Evolutionary conservation across 2,329 filamentous ascomycete species (phyloP).

Genomic region (Cladosporium sp.): DNA sequence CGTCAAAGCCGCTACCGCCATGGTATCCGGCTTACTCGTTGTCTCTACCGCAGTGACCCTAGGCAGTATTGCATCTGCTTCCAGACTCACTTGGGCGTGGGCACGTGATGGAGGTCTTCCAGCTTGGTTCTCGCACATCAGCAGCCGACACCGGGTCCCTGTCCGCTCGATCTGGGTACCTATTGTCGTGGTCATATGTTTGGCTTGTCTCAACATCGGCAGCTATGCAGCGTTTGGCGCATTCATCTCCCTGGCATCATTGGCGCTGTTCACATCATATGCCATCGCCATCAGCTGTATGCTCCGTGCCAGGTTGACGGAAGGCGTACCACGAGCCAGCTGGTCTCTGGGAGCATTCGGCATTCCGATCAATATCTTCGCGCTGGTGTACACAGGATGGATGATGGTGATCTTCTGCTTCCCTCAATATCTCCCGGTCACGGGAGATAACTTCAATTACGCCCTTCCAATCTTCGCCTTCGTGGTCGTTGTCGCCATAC

Average conservation of each 20-base stretch:
- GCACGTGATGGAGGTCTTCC: conserved; percentile 33
- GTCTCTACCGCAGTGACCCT: conserved; percentile 30
- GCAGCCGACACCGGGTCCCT: conserved; percentile 26
- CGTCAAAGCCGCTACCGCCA: conserved; percentile 26
- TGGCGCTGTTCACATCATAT: conserved; percentile 32
- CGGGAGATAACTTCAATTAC: conserved; percentile 30
- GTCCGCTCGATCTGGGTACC: conserved; percentile 31
- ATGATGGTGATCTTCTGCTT: conserved; percentile 32
- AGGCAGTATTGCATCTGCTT: conserved; percentile 28
- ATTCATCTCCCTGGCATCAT: conserved; percentile 30
- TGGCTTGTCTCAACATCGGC: conserved; percentile 30
- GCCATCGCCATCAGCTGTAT: conserved; percentile 32
- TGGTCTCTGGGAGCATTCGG: conserved; percentile 30
- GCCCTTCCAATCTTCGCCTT: conserved; percentile 30
- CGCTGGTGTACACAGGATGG: conserved; percentile 30
- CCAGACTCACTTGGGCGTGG: conserved; percentile 32
- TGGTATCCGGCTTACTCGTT: conserved; percentile 27
- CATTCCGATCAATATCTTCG: conserved; percentile 30
- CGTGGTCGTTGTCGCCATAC: conserved; percentile 27
- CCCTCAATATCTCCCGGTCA: conserved; percentile 30
- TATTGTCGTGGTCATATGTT: conserved; percentile 27
- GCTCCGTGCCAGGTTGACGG: conserved; percentile 23
- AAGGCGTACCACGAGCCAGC: conserved; percentile 20
- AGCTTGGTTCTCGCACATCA: conserved; percentile 30
- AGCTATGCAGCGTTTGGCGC: conserved; percentile 28